Evolutionary conservation across 75 land plant genomes (phyloP).

Genomic region (Pinus tabuliformis): DNA sequence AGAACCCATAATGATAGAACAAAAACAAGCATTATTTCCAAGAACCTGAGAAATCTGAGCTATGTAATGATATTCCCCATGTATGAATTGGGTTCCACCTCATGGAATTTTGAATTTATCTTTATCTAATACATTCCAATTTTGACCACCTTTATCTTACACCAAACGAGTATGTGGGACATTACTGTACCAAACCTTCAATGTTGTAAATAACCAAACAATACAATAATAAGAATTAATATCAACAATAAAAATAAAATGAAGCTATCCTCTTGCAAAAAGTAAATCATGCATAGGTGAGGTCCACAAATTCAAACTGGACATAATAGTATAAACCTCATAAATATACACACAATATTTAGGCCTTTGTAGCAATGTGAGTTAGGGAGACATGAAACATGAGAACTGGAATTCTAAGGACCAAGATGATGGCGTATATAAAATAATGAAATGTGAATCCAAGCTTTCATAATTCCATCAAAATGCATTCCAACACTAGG

Average conservation of each 20-base stretch:
- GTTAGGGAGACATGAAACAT: neutral
- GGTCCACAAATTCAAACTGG: neutral
- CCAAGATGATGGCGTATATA: neutral
- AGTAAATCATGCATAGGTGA: neutral
- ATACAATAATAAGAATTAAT: neutral
- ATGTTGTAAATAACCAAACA: neutral
- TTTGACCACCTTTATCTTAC: conserved; percentile 82
- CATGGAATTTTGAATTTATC: conserved; percentile 80
- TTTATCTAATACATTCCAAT: conserved; percentile 49
- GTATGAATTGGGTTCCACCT: conserved; percentile 75
- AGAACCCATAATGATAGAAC: neutral
- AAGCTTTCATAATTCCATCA: neutral
- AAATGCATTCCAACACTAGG: neutral
- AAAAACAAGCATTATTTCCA: neutral
- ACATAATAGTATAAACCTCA: neutral
- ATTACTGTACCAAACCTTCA: conserved; percentile 86
- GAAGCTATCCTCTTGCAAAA: conserved; percentile 3
- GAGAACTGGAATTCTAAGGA: neutral
- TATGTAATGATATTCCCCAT: conserved; percentile 78
- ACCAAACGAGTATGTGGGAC: conserved; percentile 72
- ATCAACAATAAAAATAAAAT: neutral
- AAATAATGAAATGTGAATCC: neutral
- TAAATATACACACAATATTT: neutral
- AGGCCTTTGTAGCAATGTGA: neutral
- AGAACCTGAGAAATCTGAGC: conserved; percentile 76